A percentile compares a stretch with the other conserved stretches of the same genome.
Evolutionary conservation across 345 rosid species (phyloP).

Genomic region (Linum tenue): DNA sequence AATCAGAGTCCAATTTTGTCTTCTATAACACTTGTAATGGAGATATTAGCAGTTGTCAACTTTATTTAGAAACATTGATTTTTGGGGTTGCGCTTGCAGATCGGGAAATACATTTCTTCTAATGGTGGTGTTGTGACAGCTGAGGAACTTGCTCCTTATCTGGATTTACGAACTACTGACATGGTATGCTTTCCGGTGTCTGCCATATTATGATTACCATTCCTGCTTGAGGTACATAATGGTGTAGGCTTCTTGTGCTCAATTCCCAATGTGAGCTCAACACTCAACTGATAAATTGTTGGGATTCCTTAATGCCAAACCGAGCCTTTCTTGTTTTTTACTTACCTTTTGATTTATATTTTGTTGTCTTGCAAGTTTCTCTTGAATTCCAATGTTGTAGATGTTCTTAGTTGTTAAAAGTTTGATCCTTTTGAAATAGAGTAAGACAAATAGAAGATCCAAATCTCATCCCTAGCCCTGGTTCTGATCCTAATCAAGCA

Average conservation of each 20-base stretch:
- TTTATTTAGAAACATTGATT: background rate
- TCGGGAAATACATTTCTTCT: slow-evolving; percentile 78
- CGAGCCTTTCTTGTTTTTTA: too few relatives aligned
- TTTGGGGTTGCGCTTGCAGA: slow-evolving; percentile 40
- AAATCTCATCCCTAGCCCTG: too few relatives aligned
- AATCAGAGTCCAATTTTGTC: too few relatives aligned
- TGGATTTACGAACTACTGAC: slow-evolving; percentile 47
- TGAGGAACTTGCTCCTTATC: slow-evolving; percentile 31
- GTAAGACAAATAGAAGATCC: too few relatives aligned
- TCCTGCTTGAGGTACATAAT: background rate
- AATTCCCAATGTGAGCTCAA: too few relatives aligned
- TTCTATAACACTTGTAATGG: background rate
- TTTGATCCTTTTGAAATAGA: too few relatives aligned
- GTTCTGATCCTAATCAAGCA: too few relatives aligned
- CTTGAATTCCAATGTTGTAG: background rate
- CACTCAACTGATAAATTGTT: too few relatives aligned
- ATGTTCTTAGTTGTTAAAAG: too few relatives aligned
- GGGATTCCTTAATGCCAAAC: too few relatives aligned
- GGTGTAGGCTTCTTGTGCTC: background rate
- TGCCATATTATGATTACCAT: background rate
- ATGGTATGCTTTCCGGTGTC: slow-evolving; percentile 33
- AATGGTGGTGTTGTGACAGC: slow-evolving; percentile 64
- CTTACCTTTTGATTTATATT: too few relatives aligned
- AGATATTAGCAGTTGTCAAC: background rate
- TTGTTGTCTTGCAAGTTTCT: background rate